Evolutionary conservation across 176 grass and related monocot genomes (phyloP), one percentile per base, ranked within the genome.

Genomic region (Luzula sylvatica): DNA sequence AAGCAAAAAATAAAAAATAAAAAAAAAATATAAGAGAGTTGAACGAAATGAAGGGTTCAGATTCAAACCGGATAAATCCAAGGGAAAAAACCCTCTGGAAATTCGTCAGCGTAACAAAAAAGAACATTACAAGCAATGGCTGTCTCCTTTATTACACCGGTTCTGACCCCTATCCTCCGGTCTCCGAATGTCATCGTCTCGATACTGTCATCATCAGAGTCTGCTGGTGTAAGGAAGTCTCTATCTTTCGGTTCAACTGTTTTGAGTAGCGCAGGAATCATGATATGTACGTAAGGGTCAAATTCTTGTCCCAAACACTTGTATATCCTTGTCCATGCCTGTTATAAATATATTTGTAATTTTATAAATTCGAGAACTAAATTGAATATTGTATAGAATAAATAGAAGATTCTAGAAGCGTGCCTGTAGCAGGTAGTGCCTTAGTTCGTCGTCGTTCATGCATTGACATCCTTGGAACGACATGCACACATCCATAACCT

Each of bases 401-500:
- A n/a, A n/a, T n/a, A n/a, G n/a, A n/a, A n/a, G n/a, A n/a, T n/a
- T n/a, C n/a, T n/a, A n/a, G n/a, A n/a, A n/a, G n/a, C 50, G 62
- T 58, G 85, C 93, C 82, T 98, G 93, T 68, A 99, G 46, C 93
- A 99, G 87, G 69, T 99, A 99, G 75, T 85, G 90, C 20, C 81
- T 99, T 44, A 86, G 90, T 28, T 81, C 86, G 58, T 99, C 93
- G 54, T 99, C 93, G 7, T 75, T 83, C 80, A 92, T 85, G 81
- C 90, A 79, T 24, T 87, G 72, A 55, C 86, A 75, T 62, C 93
- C 86, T 99, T 99, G 93, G 56, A 99, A 77, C 45, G 78, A 73
- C 93, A 99, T 90, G 35, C 90, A 61, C 46, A 99, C 86, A 61
- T 99, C 93, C 93, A 99, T 99, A 55, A 99, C 81, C 93, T 99